These are phyloP conservation scores for Rostrohypoxylon terebratum DNA, from an alignment of 495 filamentous ascomycete genomes.

Conservation along the genomic window DNA sequence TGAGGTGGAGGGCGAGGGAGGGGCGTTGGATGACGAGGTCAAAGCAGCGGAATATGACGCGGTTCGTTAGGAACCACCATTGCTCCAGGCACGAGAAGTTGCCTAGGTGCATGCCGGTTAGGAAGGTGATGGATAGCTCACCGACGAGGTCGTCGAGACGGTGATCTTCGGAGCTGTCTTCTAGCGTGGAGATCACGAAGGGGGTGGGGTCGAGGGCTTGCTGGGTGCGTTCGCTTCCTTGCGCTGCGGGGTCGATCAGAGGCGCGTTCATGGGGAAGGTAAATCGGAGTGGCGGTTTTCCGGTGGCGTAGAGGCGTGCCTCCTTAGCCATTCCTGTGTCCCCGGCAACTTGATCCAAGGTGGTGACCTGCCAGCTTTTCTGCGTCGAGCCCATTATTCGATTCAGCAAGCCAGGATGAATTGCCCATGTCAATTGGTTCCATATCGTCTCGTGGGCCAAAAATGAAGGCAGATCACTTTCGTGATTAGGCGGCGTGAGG, in stretches of 20 bases:
- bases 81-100: conserved; percentile 90
- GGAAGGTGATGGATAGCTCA: conserved; percentile 86
- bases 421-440: conserved; percentile 61
- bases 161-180: conserved; percentile 7
- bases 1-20: conserved; percentile 67
- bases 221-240: conserved; percentile 69
- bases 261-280: conserved; percentile 63
- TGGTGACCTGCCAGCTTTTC: conserved; percentile 65
- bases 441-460: conserved; percentile 49
- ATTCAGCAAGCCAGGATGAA: conserved; percentile 59
- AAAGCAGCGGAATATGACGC: conserved; percentile 76
- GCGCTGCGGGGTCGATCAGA: conserved; percentile 76
- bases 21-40: conserved; percentile 67
- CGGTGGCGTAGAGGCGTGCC: conserved; percentile 56
- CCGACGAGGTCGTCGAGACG: conserved; percentile 72
- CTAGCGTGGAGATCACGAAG: conserved; percentile 49
- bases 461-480: conserved; percentile 22
- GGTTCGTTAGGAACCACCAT: conserved; percentile 79
- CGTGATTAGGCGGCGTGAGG: conserved; percentile 21
- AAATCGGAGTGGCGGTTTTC: conserved; percentile 58
- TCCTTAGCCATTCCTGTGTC: conserved; percentile 51
- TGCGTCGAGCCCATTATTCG: conserved; percentile 59
- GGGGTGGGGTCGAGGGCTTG: conserved; percentile 51
- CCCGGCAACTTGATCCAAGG: conserved; percentile 53
- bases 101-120: conserved; percentile 82